Evolutionary conservation across 2,329 filamentous ascomycete species (phyloP).

Genomic region (Colletotrichum camelliae): DNA sequence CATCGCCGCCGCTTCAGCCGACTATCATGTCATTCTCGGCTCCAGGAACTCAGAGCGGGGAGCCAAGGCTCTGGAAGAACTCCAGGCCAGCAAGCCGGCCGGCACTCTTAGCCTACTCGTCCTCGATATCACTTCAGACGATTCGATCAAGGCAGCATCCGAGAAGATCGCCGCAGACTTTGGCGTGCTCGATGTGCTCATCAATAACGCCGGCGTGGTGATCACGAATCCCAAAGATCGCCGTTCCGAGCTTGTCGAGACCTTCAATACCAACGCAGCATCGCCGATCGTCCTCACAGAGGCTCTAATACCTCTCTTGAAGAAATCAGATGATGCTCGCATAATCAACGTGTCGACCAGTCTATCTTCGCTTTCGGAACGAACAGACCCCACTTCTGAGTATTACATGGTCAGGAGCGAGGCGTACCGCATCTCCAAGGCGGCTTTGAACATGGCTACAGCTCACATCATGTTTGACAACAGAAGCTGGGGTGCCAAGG

Average conservation of each 20-base stretch:
- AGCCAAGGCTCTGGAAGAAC: conserved; percentile 31
- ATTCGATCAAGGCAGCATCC: conserved; percentile 59
- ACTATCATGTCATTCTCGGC: conserved; percentile 45
- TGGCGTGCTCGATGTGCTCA: conserved; percentile 59
- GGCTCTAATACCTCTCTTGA: conserved; percentile 34
- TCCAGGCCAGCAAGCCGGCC: conserved; percentile 46
- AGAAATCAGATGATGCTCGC: conserved; percentile 29
- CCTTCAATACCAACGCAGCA: conserved; percentile 50
- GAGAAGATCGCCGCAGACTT: conserved; percentile 55
- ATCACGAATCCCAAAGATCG: conserved; percentile 54
- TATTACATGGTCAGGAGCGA: conserved; percentile 24
- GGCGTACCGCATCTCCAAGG: conserved; percentile 39
- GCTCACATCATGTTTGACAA: conserved; percentile 31
- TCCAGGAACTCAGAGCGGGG: conserved; percentile 42
- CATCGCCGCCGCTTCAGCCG: conserved; percentile 37
- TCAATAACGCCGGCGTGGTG: conserved; percentile 65
- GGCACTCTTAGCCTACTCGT: conserved; percentile 62
- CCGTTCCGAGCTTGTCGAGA: conserved; percentile 57
- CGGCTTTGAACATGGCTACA: conserved; percentile 41
- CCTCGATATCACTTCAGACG: conserved; percentile 65
- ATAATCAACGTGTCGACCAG: conserved; percentile 38
- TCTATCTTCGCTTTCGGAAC: conserved; percentile 34
- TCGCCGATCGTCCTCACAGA: conserved; percentile 33
- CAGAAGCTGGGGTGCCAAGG: conserved; percentile 33
- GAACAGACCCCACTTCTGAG: conserved; percentile 24